A percentile compares a stretch with the other conserved stretches of the same genome.
These are phyloP conservation scores for Acanthamoeba triangularis DNA, from an alignment of 208 protist species.

Conservation along the genomic window DNA sequence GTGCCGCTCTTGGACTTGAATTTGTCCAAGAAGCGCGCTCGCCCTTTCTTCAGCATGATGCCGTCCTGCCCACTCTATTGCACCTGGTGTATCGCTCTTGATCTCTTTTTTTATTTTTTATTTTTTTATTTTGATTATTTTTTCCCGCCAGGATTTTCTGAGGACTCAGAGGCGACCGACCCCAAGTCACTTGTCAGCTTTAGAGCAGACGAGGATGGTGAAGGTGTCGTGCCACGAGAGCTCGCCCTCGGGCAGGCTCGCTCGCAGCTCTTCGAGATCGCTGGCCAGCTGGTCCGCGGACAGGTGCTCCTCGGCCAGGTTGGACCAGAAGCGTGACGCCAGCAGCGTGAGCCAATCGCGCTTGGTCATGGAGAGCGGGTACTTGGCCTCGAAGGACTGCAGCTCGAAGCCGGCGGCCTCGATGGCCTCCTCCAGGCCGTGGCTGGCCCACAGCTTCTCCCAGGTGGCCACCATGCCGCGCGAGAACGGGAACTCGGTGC, in stretches of 20 bases:
- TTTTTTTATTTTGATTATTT: background rate
- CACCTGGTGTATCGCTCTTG: background rate
- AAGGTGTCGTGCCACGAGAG: slow-evolving; percentile 1
- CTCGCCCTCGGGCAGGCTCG: background rate
- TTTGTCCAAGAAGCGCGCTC: slow-evolving; percentile 10
- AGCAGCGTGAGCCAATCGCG: background rate
- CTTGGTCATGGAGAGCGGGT: background rate
- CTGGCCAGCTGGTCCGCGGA: background rate
- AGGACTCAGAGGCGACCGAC: no score
- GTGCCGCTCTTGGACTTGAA: slow-evolving; percentile 8
- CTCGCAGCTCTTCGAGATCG: background rate
- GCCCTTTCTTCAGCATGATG: slow-evolving; percentile 30
- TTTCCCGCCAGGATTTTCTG: no score
- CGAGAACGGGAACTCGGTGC: slow-evolving; percentile 7
- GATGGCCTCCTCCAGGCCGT: slow-evolving; percentile 23
- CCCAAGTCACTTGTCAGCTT: background rate
- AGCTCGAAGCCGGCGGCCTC: background rate
- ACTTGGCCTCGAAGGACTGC: background rate
- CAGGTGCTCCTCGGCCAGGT: slow-evolving; percentile 26
- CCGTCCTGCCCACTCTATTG: background rate
- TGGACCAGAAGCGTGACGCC: slow-evolving; percentile 28
- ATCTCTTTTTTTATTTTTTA: background rate
- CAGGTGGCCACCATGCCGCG: background rate
- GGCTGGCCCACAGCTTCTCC: background rate
- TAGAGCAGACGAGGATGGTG: background rate